These are phyloP conservation scores for Tardiomyces depauwii DNA, from an alignment of 1,139 yeast species.

Conservation along the genomic window DNA sequence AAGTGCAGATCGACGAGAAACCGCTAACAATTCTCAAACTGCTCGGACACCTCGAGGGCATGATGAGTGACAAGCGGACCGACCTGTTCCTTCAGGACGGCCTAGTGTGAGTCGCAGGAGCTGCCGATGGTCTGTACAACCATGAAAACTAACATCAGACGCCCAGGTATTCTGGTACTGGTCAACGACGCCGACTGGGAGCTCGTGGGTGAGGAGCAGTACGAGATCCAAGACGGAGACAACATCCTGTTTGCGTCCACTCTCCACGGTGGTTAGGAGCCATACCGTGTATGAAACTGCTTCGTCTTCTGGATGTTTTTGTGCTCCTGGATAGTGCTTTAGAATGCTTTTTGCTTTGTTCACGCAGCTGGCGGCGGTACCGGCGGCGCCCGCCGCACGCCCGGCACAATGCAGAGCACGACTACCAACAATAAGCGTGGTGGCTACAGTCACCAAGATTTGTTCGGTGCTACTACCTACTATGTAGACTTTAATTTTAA, in stretches of 20 bases:
- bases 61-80: constrained; percentile 42
- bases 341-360: too few relatives aligned
- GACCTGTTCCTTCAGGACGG: constrained; percentile 73
- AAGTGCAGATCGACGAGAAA: constrained; percentile 29
- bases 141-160: constrained; percentile 28
- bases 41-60: constrained; percentile 41
- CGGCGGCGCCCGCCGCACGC: too few relatives aligned
- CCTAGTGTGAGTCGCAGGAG: constrained; percentile 19
- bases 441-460: too few relatives aligned
- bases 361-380: too few relatives aligned
- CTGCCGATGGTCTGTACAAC: background rate
- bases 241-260: constrained; percentile 83
- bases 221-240: constrained; percentile 65
- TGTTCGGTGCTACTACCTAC: too few relatives aligned
- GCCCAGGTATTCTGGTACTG: constrained; percentile 87
- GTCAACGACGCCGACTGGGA: constrained; percentile 98
- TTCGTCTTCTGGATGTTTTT: too few relatives aligned
- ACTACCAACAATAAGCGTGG: too few relatives aligned
- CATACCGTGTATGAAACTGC: too few relatives aligned
- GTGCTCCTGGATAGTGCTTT: too few relatives aligned
- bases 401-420: too few relatives aligned
- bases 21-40: constrained; percentile 43
- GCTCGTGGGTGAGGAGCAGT: constrained; percentile 77
- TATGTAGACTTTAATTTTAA: too few relatives aligned
- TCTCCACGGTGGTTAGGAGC: constrained; percentile 87